Conservation (phyloP, 768 basidiomycete species). For the Lactarius sp. region DNA sequence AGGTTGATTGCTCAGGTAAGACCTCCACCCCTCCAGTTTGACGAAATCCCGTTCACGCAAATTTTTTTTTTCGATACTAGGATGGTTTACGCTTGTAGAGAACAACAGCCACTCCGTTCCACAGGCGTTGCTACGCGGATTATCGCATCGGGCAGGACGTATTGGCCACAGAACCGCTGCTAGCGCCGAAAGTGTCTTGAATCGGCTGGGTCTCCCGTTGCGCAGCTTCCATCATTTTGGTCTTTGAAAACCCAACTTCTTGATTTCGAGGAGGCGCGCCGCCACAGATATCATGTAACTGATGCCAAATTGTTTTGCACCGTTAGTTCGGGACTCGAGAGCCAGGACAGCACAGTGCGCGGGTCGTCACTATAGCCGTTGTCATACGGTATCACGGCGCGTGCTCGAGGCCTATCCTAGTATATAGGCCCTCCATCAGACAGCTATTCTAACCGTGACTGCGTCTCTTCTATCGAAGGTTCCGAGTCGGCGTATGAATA, state of each 20-base stretch:
- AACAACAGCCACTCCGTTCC: background rate
- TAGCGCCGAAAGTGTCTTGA: background rate
- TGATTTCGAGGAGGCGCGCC: background rate
- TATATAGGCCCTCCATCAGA: background rate
- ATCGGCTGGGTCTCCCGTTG: no score
- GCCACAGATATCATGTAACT: background rate
- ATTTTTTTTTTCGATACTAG: background rate
- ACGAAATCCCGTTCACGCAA: background rate
- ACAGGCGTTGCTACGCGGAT: background rate
- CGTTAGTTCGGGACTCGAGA: background rate
- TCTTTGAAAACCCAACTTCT: background rate
- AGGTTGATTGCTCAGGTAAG: background rate
- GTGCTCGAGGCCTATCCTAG: background rate
- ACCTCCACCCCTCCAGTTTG: background rate
- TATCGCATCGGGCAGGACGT: background rate
- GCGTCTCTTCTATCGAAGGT: background rate
- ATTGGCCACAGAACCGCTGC: no score
- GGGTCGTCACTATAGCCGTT: background rate
- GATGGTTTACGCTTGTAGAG: background rate
- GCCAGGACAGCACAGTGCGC: background rate
- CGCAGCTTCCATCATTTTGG: background rate
- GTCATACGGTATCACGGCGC: background rate
- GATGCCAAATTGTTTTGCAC: background rate
- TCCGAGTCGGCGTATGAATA: background rate
- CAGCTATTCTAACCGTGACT: background rate